A percentile compares a stretch with the other conserved stretches of the same genome.
These are phyloP conservation scores for Leishmania martiniquensis DNA, from an alignment of 208 protist species.

Conservation along the genomic window DNA sequence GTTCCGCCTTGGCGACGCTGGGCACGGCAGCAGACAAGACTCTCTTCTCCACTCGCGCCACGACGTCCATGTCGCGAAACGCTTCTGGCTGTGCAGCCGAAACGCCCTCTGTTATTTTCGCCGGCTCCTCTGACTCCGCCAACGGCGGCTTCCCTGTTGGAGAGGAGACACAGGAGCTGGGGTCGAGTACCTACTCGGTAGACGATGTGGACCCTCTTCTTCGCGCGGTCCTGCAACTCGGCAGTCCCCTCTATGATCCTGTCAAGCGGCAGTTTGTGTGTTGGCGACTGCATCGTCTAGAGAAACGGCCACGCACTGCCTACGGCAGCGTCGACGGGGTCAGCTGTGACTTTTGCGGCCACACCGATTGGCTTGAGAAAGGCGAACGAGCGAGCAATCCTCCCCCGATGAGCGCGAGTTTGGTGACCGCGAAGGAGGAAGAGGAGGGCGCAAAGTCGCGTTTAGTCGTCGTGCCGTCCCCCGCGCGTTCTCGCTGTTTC, in stretches of 20 bases:
- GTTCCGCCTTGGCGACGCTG: background rate
- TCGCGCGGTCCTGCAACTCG: conserved; percentile 50
- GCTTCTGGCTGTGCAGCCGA: conserved; percentile 10
- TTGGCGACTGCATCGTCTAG: conserved; percentile 62
- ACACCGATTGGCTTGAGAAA: conserved; percentile 62
- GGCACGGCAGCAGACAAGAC: background rate
- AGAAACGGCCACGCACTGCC: conserved; percentile 24
- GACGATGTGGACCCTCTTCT: conserved; percentile 31
- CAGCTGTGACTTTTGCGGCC: conserved; percentile 88
- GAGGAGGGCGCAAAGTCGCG: background rate
- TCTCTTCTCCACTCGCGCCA: conserved; percentile 7
- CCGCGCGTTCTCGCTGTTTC: conserved; percentile 26
- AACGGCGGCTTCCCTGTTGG: background rate
- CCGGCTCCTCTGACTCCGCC: background rate
- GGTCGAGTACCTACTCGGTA: background rate
- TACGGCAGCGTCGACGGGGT: conserved; percentile 74
- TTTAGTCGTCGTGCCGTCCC: background rate
- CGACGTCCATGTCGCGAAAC: conserved; percentile 21
- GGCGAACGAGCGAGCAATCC: background rate
- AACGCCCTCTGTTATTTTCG: conserved; percentile 1
- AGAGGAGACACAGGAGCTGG: conserved; percentile 22
- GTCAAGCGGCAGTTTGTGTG: conserved; percentile 62
- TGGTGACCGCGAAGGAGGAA: background rate
- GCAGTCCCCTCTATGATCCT: conserved; percentile 80
- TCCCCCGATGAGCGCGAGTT: background rate